phyloP scores from a whole-genome alignment of 495 filamentous ascomycete species.

The Talaromyces borbonicus region DNA sequence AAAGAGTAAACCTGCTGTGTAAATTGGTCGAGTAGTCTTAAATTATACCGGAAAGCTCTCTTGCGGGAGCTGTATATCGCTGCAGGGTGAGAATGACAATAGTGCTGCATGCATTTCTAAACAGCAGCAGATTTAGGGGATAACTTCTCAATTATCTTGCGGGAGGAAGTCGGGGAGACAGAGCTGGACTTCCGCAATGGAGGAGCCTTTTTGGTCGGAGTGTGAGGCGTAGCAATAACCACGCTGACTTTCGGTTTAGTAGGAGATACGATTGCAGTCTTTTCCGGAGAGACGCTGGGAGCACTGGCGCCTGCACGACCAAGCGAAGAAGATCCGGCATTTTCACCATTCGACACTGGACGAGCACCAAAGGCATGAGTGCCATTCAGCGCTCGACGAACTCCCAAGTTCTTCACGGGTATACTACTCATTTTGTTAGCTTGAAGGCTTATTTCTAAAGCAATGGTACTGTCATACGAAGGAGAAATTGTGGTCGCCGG shows the following conservation, averaged over 20 bases:
- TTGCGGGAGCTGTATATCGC: neutral
- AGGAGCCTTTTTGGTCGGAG: constrained; percentile 5
- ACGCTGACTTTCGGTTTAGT: constrained; percentile 1
- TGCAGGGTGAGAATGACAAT: neutral
- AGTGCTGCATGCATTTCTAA: neutral
- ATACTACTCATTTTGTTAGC: constrained; percentile 24
- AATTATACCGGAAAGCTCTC: too few relatives aligned
- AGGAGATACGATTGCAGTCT: constrained; percentile 1
- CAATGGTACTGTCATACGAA: constrained; percentile 23
- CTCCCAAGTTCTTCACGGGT: constrained; percentile 22
- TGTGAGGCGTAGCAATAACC: constrained; percentile 3
- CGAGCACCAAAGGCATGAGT: constrained; percentile 1
- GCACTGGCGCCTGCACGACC: neutral
- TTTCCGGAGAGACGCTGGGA: neutral
- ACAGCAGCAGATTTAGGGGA: constrained; percentile 14
- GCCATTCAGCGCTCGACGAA: constrained; percentile 5
- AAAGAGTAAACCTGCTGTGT: too few relatives aligned
- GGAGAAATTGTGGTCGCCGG: constrained; percentile 42
- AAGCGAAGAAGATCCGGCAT: neutral
- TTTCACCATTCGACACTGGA: neutral
- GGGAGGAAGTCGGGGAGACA: constrained; percentile 26
- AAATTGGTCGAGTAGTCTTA: too few relatives aligned
- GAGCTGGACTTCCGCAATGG: constrained; percentile 16
- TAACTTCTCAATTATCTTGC: constrained; percentile 20
- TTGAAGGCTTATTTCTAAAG: neutral